Evolutionary conservation across 345 rosid species (phyloP), one percentile per base, ranked within the genome.

Genomic region (Eucalyptus lansdowneana): DNA sequence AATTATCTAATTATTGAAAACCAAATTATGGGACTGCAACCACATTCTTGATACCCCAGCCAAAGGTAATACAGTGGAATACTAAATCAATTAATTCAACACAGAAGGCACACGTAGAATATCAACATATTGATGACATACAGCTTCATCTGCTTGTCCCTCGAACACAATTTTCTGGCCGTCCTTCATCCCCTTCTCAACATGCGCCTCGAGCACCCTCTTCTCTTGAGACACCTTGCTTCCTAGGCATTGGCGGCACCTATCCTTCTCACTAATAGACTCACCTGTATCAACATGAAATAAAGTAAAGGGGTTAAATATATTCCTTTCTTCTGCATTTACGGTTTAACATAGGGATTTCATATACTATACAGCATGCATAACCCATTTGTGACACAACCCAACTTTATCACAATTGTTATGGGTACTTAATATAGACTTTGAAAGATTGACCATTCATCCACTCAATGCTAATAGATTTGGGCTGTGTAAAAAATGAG

Each of bases 61-160:
- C 47, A 22, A 76, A 76, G 45, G 29, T 11, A 76, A 40, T 22
- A 76, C 85, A 37, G 85, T 40, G 47, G 85, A 40, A 40, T 76
- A 76, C 47, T 76, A 76, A 22, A 76, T 40, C 47, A 76, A 76
- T 76, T 76, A 76, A 40, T 37, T 76, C 27, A 76, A 40, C 47
- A 76, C 47, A 10, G 21, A 87, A 86, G 67, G 15, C 37, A 50
- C 67, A 12, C n/a, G 8, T 19, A 53, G 67, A 50, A 58, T 50
- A 22, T 53, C 44, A 27, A 87, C n/a, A 44, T 34, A 87, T 87
- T 27, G n/a, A 87, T 91, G 65, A 34, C 60, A 87, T 93, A 93
- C 97, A 56, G 96, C 95, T 90, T 94, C 95, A 91, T 95, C 95
- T 90, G 96, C 96, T 90, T 94, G 94, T 31, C 97, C 95, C 21